These are phyloP conservation scores for Micractinium conductrix DNA, from an alignment of 139 green algal species.

Conservation along the genomic window DNA sequence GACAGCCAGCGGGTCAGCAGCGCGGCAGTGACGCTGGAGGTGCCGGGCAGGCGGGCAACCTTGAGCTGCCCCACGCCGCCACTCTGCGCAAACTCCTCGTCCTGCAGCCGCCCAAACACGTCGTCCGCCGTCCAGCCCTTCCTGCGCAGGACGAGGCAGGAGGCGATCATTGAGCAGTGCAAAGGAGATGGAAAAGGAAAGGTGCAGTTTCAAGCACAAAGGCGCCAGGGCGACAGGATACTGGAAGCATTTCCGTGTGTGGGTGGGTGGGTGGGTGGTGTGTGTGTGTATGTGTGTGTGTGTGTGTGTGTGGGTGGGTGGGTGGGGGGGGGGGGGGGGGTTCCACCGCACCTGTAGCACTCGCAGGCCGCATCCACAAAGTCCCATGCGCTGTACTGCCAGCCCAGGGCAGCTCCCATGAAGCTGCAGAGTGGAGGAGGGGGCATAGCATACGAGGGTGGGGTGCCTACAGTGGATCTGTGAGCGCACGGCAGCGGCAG, in stretches of 20 bases:
- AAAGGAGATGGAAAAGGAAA: no score
- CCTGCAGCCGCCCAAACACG: conserved; percentile 50
- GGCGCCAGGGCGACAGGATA: no score
- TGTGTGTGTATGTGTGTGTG: neutral
- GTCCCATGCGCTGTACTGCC: conserved; percentile 35
- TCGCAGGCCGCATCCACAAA: conserved; percentile 56
- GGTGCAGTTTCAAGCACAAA: no score
- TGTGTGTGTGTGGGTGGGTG: no score
- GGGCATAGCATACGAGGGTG: no score
- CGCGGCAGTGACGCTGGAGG: conserved; percentile 22
- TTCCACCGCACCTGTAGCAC: conserved; percentile 39
- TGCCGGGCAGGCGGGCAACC: conserved; percentile 11
- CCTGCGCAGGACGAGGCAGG: neutral
- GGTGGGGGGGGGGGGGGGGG: no score
- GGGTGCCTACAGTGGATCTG: no score
- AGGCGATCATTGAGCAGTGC: no score
- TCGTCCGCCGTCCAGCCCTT: conserved; percentile 43
- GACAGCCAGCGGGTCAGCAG: conserved; percentile 56
- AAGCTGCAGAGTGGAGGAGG: conserved; percentile 44
- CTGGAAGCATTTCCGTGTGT: no score
- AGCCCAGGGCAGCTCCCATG: conserved; percentile 64
- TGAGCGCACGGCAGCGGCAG: no score
- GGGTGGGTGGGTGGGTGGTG: neutral
- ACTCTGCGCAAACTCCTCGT: conserved; percentile 46
- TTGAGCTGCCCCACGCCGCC: conserved; percentile 10